These are phyloP conservation scores for Pseudocercospora fuligena DNA, from an alignment of 2,329 filamentous ascomycete species.

Conservation along the genomic window DNA sequence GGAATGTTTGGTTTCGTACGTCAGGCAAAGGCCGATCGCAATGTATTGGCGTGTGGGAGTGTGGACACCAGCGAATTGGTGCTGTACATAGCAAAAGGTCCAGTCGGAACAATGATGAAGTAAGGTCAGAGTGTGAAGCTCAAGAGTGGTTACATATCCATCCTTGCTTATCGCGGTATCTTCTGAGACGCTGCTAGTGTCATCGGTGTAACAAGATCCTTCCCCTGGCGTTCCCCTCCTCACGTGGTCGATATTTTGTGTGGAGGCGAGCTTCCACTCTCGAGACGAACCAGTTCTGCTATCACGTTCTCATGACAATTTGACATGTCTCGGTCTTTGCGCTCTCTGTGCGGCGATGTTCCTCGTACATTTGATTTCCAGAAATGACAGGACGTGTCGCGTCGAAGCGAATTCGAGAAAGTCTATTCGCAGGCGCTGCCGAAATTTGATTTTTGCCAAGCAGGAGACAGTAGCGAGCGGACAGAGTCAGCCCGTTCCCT, in stretches of 20 bases:
- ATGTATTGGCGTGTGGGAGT: not conserved
- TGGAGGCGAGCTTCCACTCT: too few relatives aligned
- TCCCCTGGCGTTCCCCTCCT: too few relatives aligned
- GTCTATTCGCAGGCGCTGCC: not conserved
- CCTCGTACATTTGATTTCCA: not conserved
- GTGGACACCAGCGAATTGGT: not conserved
- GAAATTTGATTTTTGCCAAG: slow-evolving; percentile 6
- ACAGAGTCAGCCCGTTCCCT: not conserved
- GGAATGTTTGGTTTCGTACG: not conserved
- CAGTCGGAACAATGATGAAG: not conserved
- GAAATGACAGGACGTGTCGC: not conserved
- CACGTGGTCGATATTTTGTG: too few relatives aligned
- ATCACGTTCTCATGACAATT: not conserved
- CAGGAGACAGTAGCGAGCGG: not conserved
- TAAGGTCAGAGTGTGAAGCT: not conserved
- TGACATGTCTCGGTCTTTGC: not conserved
- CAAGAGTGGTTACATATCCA: not conserved
- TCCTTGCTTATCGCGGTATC: too few relatives aligned
- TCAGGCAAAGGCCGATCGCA: not conserved
- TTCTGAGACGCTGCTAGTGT: too few relatives aligned
- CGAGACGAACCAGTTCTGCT: not conserved
- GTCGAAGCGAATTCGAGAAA: not conserved
- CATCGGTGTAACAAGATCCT: too few relatives aligned
- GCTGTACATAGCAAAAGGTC: not conserved
- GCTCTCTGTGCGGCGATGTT: not conserved